A percentile compares a stretch with the other conserved stretches of the same genome.
Evolutionary conservation across 2,329 filamentous ascomycete genomes (phyloP).

Genomic region (Aspergillus ibericus): DNA sequence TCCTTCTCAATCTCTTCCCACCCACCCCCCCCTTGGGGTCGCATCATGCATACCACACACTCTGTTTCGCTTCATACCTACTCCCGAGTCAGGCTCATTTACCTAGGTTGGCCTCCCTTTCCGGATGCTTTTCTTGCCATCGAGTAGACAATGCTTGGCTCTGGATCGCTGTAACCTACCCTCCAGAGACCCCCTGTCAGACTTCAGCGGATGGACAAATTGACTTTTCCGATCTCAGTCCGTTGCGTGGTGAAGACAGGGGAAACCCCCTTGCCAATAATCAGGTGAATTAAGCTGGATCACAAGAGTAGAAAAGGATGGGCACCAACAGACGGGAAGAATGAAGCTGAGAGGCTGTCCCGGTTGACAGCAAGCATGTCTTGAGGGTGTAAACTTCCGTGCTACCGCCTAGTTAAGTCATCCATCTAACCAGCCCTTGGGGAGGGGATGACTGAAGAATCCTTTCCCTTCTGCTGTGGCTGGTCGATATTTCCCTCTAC

Average conservation of each 20-base stretch:
- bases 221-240: background rate
- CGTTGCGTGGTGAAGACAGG: background rate
- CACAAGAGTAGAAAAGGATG: slow-evolving; percentile 2
- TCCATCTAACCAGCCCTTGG: background rate
- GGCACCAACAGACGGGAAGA: slow-evolving; percentile 7
- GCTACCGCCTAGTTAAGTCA: background rate
- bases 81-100: background rate
- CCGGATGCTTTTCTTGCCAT: background rate
- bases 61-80: background rate
- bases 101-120: background rate
- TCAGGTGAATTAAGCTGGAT: slow-evolving; percentile 3
- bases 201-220: background rate
- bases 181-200: background rate
- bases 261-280: slow-evolving; percentile 6
- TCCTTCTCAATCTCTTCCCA: no score
- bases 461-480: background rate
- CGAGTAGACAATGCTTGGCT: background rate
- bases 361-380: slow-evolving; percentile 8
- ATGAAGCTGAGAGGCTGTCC: slow-evolving; percentile 10
- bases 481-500: background rate
- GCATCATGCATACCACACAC: slow-evolving; percentile 17
- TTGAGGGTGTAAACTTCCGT: slow-evolving; percentile 12
- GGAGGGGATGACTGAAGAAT: background rate
- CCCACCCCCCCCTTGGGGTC: slow-evolving; percentile 9
- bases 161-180: background rate